Percentiles rank a stretch among this genome's conserved stretches.
phyloP scores from a whole-genome alignment of 305 asterid species.

The Euphrasia arctica region DNA sequence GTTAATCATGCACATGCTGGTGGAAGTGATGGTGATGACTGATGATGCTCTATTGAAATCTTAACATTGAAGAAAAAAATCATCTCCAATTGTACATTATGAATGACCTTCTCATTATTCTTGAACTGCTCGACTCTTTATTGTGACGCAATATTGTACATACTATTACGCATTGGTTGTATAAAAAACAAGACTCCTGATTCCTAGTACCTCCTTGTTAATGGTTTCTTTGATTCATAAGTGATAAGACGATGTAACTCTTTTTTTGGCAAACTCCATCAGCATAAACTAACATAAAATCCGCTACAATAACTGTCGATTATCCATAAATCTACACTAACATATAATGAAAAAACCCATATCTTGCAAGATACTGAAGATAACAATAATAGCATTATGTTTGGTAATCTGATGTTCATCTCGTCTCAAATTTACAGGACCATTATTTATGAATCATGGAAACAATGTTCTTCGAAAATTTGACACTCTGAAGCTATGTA shows the following conservation, averaged over 20 bases:
- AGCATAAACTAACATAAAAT: background rate
- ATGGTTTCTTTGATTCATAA: background rate
- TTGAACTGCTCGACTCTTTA: constrained; percentile 12
- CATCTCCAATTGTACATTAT: constrained; percentile 53
- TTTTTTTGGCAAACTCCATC: background rate
- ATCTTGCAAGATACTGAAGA: too few relatives aligned
- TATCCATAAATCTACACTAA: background rate
- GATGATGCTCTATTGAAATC: constrained; percentile 43
- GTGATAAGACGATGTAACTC: background rate
- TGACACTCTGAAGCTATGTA: background rate
- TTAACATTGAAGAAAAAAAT: background rate
- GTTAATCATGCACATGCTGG: constrained; percentile 59
- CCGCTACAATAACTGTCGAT: background rate
- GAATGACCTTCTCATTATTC: constrained; percentile 20
- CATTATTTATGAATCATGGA: background rate
- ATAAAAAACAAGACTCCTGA: background rate
- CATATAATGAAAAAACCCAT: too few relatives aligned
- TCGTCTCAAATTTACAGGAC: constrained; percentile 9
- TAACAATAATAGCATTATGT: background rate
- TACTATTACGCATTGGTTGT: constrained; percentile 8
- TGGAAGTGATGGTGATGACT: constrained; percentile 59
- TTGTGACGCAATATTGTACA: constrained; percentile 10
- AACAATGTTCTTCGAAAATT: constrained; percentile 1
- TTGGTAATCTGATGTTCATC: constrained; percentile 10
- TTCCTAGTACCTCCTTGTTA: background rate